phyloP scores from a whole-genome alignment of 2,329 filamentous ascomycete genomes.

The Gyromitra esculenta region DNA sequence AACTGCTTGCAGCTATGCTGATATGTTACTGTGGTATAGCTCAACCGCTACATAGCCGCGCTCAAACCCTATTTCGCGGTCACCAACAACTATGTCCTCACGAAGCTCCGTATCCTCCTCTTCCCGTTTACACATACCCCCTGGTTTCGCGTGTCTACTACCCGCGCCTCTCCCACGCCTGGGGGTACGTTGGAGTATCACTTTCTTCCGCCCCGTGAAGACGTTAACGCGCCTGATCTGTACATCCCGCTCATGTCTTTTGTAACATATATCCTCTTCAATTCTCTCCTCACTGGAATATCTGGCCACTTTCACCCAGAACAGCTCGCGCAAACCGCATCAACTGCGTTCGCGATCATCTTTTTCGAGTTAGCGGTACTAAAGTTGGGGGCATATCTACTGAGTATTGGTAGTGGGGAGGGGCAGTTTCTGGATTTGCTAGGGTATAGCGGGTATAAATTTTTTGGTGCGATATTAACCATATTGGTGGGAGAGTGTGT shows the following conservation, averaged over 20 bases:
- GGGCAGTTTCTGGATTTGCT: constrained; percentile 92
- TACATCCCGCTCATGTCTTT: constrained; percentile 99
- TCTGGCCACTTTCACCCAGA: constrained; percentile 93
- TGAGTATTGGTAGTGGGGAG: constrained; percentile 86
- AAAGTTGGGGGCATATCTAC: constrained; percentile 90
- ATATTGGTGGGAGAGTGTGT: constrained; percentile 80
- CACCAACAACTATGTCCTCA: constrained; percentile 94
- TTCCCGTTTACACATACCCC: constrained; percentile 98
- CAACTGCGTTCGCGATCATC: constrained; percentile 82
- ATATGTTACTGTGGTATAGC: constrained; percentile 61
- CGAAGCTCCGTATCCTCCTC: constrained; percentile 90
- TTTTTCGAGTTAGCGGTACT: constrained; percentile 87
- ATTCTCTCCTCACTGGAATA: constrained; percentile 87
- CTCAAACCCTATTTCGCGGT: constrained; percentile 99
- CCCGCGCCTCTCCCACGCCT: constrained; percentile 61
- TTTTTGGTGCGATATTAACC: constrained; percentile 93
- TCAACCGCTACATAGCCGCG: constrained; percentile 84
- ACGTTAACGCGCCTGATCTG: constrained; percentile 98
- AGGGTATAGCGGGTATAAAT: constrained; percentile 98
- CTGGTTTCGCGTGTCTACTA: constrained; percentile 88
- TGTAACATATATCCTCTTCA: constrained; percentile 95
- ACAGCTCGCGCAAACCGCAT: constrained; percentile 87
- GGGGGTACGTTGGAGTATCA: constrained; percentile 72
- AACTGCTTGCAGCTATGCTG: background rate
- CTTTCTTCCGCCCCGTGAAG: constrained; percentile 91